phyloP scores from a whole-genome alignment of 2,329 filamentous ascomycete genomes.

The Sclerotinia sclerotiorum region DNA sequence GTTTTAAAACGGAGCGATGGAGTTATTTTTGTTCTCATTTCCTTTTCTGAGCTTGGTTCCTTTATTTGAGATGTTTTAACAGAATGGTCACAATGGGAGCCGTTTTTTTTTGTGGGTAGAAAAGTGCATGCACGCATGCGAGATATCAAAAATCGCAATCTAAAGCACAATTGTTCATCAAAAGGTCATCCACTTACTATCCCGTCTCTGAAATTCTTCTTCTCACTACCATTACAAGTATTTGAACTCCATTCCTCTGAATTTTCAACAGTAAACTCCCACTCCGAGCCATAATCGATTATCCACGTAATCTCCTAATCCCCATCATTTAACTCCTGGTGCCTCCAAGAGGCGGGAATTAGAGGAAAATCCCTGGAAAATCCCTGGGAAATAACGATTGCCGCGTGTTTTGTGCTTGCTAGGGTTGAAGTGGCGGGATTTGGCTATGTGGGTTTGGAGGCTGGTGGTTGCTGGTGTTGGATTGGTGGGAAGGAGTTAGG shows the following conservation, averaged over 20 bases:
- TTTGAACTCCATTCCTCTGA: constrained; percentile 54
- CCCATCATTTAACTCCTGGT: constrained; percentile 67
- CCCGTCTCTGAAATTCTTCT: background rate
- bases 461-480: background rate
- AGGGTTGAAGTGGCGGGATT: background rate
- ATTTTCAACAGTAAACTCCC: constrained; percentile 60
- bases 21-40: constrained; percentile 4
- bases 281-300: constrained; percentile 63
- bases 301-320: constrained; percentile 64
- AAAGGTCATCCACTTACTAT: too few species aligned
- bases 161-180: background rate
- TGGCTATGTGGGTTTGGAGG: background rate
- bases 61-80: background rate
- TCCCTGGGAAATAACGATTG: constrained; percentile 49
- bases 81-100: background rate
- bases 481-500: background rate
- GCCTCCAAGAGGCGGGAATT: constrained; percentile 68
- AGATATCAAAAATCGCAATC: background rate
- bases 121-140: background rate
- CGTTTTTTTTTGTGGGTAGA: background rate
- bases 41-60: background rate
- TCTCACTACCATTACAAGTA: background rate
- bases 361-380: constrained; percentile 71
- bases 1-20: constrained; percentile 6
- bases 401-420: background rate